Base-by-base conservation (phyloP, 306 rosid species). In the Luffa acutangula region DNA sequence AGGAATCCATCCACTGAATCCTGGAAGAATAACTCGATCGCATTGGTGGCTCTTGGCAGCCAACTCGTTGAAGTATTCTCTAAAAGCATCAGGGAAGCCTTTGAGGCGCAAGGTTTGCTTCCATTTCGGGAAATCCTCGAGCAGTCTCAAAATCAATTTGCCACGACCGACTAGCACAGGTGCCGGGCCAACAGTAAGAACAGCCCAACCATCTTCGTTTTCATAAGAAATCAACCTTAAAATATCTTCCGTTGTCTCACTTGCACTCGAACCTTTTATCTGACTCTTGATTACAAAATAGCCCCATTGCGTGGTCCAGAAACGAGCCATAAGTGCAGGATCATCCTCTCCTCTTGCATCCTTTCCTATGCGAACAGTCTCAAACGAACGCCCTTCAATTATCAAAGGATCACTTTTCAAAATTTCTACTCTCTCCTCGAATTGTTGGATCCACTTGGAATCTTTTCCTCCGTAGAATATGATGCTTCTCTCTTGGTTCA, bases 1-100 rank as follows among this genome's bases (percentile, higher is more conserved):
- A 2, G 77, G 77, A 72, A 72, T 72, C 81, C 86, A 85, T 43
- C 90, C 88, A 6, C 77, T 82, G 12, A 72, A 72, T 5, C 77
- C 77, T 0, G 77, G 77, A 72, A 72, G 77, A 45, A 46, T 46
- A 2, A 72, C 77, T 48, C 20, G 10, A 25, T 72, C 77, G 3
- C 77, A 72, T 46, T 48, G 58, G 6, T 72, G 59, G 3, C 0
- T 13, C 39, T 53, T 86, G 3, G 58, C 41, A 14, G 77, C 77
- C 42, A 72, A 72, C 20, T 85, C 93, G 6, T 72, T 72, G 36
- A 72, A 72, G 42, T 72, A 72, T 25, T 33, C 41, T 72, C 21
- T 72, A 14, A 72, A 72, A 46, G 77, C 41, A 31, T 72, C 58
- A 1, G 77, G 77, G 4, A 88, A 87, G 2, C 89, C 89, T 72